Conservation (phyloP, 148 eudicot species). For the Camellia japonica region DNA sequence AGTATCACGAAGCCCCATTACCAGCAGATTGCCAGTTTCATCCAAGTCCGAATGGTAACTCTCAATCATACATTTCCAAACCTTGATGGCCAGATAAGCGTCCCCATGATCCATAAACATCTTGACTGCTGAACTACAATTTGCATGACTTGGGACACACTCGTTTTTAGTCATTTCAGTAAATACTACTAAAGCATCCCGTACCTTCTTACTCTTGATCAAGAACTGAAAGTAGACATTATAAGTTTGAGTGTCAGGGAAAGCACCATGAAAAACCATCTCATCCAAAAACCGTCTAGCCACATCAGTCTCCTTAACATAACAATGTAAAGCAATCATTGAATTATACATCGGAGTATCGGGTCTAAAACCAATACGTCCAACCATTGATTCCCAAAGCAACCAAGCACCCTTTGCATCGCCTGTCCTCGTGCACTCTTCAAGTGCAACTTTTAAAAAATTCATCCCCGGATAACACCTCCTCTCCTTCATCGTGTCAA, state of each 20-base stretch:
- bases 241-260: slow-evolving; percentile 59
- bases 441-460: slow-evolving; percentile 62
- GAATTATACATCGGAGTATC: slow-evolving; percentile 60
- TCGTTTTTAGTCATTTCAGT: slow-evolving; percentile 83
- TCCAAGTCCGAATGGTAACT: slow-evolving; percentile 55
- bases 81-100: slow-evolving; percentile 58
- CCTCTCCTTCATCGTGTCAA: slow-evolving; percentile 55
- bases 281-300: slow-evolving; percentile 64
- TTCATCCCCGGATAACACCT: slow-evolving; percentile 64
- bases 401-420: slow-evolving; percentile 52
- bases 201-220: slow-evolving; percentile 39
- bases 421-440: slow-evolving; percentile 50
- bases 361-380: slow-evolving; percentile 46
- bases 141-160: slow-evolving; percentile 48
- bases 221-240: slow-evolving; percentile 45
- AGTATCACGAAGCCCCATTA: slow-evolving; percentile 54
- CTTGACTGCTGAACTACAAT: slow-evolving; percentile 52
- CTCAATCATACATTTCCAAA: slow-evolving; percentile 77
- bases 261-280: slow-evolving; percentile 72
- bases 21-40: slow-evolving; percentile 66
- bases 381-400: slow-evolving; percentile 61
- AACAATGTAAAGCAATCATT: slow-evolving; percentile 61
- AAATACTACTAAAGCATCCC: slow-evolving; percentile 50
- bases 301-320: slow-evolving; percentile 37
- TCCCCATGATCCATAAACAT: slow-evolving; percentile 51